These are phyloP conservation scores for Gorgonomyces haynaldii DNA, from an alignment of 192 early-diverging fungal genomes.

Conservation along the genomic window DNA sequence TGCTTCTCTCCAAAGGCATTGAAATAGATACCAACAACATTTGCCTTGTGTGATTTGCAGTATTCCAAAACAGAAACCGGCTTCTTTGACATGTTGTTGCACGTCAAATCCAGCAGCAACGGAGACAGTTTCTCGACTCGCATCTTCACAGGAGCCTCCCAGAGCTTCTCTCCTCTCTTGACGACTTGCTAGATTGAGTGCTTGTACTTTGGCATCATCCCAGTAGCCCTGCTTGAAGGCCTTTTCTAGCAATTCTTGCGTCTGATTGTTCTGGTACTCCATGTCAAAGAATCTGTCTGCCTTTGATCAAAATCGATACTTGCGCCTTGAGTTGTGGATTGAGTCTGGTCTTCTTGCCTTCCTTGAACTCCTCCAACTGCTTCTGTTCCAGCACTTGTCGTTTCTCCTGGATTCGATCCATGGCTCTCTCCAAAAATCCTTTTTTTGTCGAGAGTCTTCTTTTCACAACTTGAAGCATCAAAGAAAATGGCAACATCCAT, in stretches of 20 bases:
- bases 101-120: too few species aligned
- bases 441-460: neutral
- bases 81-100: too few species aligned
- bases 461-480: too few species aligned
- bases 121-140: constrained; percentile 8
- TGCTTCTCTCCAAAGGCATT: constrained; percentile 32
- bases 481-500: too few species aligned
- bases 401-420: neutral
- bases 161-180: constrained; percentile 32
- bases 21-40: constrained; percentile 28
- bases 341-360: neutral
- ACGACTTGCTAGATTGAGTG: constrained; percentile 17
- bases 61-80: too few species aligned
- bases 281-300: constrained; percentile 21
- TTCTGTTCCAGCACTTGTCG: neutral
- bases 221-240: constrained; percentile 26
- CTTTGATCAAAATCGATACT: too few species aligned
- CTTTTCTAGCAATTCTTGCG: constrained; percentile 23
- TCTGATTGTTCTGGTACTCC: constrained; percentile 13
- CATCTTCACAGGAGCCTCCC: constrained; percentile 25
- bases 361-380: neutral
- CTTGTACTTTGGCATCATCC: constrained; percentile 21
- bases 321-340: neutral
- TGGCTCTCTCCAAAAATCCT: neutral
- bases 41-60: constrained; percentile 12